Evolutionary conservation across 164 flowering plant genomes (phyloP), one percentile per base, ranked within the genome.

Genomic region (Magnolia sinica): DNA sequence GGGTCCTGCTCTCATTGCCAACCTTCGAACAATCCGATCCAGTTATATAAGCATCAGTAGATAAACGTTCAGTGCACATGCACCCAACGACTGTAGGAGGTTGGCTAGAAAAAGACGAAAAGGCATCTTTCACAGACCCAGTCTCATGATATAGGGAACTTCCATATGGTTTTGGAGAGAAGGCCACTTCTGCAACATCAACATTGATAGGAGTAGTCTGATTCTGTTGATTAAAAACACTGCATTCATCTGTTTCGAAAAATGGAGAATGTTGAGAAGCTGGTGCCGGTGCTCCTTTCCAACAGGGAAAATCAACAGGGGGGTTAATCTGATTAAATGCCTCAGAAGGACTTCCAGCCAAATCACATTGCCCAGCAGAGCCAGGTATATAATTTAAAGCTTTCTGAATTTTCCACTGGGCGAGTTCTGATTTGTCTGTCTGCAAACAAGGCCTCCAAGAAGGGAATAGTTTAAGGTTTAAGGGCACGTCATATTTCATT

Each of bases 301-400:
- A 93, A 89, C 94, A 90, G 7, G 97, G 97, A 29, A 95, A 93
- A 80, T 93, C 97, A 76, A 84, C 90, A 74, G 84, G 81, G 70
- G 87, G 84, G 79, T 78, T 83, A 76, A 81, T 76, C 68, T 79
- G 84, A 75, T 91, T 90, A 18, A 79, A 55, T 73, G 70, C 71
- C 69, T 85, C 87, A 22, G 82, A 79, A 79, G 77, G 73, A 74
- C 76, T 81, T 70, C 86, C 86, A 49, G 65, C 37, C 66, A 81
- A 55, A 64, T 49, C 69, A 22, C 55, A 68, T 13, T 78, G 76
- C 78, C 77, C 79, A 70, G 74, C 74, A 59, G 22, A 23, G 75
- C 71, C 70, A 73, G 74, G 68, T 52, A 68, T 66, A 29, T 58
- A 70, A 72, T 23, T 27, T 37, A 76, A 79, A 70, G 68, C 55